Evolutionary conservation across 257 asterid species (phyloP).

Genomic region (Verbascum thapsus): DNA sequence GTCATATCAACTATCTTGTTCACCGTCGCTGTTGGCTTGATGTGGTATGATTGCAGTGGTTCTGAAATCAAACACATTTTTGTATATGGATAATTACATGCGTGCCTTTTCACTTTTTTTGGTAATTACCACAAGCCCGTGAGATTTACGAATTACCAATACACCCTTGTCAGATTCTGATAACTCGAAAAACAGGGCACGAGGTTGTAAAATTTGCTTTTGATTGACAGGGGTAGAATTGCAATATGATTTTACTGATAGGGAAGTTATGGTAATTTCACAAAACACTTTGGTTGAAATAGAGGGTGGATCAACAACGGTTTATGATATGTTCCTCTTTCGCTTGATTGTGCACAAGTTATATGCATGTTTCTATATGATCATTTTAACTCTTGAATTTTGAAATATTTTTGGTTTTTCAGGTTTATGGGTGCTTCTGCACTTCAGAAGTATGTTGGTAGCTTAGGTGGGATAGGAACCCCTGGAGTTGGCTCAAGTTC

Average conservation of each 20-base stretch:
- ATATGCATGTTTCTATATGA: neutral
- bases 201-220: too few species aligned
- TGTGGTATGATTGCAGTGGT: conserved; percentile 59
- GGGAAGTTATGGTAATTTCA: too few species aligned
- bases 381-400: conserved; percentile 19
- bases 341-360: conserved; percentile 15
- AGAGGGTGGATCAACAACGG: conserved; percentile 3
- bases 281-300: too few species aligned
- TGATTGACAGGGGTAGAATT: too few species aligned
- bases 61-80: conserved; percentile 1
- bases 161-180: too few species aligned
- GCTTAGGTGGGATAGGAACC: conserved; percentile 94
- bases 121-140: too few species aligned
- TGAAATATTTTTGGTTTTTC: conserved; percentile 30
- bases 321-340: conserved; percentile 1
- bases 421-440: conserved; percentile 87
- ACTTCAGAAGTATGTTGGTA: conserved; percentile 89
- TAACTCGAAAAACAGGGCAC: too few species aligned
- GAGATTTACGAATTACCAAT: too few species aligned
- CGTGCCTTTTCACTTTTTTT: too few species aligned
- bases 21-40: conserved; percentile 78
- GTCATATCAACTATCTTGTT: conserved; percentile 73
- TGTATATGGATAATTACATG: too few species aligned
- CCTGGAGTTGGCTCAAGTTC: conserved; percentile 95
- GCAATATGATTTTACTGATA: too few species aligned